These are phyloP conservation scores for Aspergillus cejpii DNA, from an alignment of 2,329 filamentous ascomycete genomes.

Conservation along the genomic window DNA sequence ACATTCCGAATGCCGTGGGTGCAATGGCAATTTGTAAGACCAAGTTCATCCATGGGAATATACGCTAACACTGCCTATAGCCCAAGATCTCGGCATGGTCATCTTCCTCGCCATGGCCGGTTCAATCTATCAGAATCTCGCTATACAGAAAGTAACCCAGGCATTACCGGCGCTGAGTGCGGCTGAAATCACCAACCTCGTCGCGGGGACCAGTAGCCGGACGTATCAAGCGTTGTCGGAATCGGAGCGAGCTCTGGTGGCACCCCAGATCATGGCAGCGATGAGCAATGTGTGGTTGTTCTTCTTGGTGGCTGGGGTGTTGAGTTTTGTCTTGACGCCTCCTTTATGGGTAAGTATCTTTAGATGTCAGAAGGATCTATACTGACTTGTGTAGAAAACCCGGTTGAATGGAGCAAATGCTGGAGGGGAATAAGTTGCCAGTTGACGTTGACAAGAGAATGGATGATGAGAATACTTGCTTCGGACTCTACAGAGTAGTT, in stretches of 20 bases:
- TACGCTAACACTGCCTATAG: not conserved
- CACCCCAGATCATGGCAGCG: conserved; percentile 6
- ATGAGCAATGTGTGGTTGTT: conserved; percentile 6
- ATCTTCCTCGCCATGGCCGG: conserved; percentile 3
- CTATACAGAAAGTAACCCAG: not conserved
- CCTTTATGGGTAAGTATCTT: conserved; percentile 3
- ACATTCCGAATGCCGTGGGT: not conserved
- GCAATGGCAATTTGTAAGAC: conserved; percentile 4
- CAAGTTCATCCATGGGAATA: no score
- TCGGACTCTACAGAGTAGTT: no score
- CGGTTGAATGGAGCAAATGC: no score
- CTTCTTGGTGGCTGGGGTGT: conserved; percentile 6
- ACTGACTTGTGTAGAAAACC: no score
- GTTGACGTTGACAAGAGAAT: no score
- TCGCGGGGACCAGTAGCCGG: not conserved
- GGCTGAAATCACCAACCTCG: conserved; percentile 2
- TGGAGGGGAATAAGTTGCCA: no score
- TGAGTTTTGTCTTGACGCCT: conserved; percentile 2
- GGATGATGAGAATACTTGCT: no score
- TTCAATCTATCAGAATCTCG: conserved; percentile 3
- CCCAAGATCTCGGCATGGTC: conserved; percentile 3
- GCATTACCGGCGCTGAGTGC: no score
- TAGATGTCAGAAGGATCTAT: no score
- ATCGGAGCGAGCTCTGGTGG: not conserved
- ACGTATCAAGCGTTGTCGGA: conserved; percentile 3